phyloP scores from a whole-genome alignment of 2,329 filamentous ascomycete genomes.

The Cercospora nicotianae region DNA sequence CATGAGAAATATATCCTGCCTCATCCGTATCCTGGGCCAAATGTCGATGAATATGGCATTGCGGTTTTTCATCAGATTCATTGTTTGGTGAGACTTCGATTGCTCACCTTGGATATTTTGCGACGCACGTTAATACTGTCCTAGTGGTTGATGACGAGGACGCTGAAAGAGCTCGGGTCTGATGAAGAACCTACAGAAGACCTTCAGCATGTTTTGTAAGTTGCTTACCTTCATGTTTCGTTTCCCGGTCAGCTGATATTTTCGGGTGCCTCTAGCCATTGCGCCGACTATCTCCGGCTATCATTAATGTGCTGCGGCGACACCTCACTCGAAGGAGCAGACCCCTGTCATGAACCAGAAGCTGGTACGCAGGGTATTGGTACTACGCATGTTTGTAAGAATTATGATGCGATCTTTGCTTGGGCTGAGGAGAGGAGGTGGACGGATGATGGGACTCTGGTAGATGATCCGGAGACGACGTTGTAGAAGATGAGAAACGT shows the following conservation, averaged over 20 bases:
- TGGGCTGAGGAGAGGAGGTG: background rate
- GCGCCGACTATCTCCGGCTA: background rate
- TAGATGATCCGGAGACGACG: background rate
- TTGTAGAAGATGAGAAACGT: background rate
- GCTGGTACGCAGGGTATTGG: background rate
- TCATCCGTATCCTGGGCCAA: background rate
- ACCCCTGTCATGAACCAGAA: background rate
- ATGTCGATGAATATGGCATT: background rate
- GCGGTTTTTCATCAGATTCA: background rate
- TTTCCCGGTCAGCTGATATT: too few species aligned
- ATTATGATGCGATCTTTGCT: background rate
- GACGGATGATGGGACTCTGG: background rate
- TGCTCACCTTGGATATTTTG: too few species aligned
- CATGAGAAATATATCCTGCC: background rate
- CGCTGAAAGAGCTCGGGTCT: background rate
- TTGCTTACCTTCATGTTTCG: background rate
- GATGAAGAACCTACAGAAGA: background rate
- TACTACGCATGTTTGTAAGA: background rate
- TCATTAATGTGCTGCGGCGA: background rate
- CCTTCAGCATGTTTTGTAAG: background rate
- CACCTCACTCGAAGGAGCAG: background rate
- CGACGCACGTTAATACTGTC: too few species aligned
- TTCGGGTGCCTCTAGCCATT: background rate
- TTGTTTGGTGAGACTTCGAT: background rate
- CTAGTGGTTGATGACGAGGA: background rate